Base-by-base conservation (phyloP, 2,329 filamentous ascomycete genomes). In the Didymella segeticola region DNA sequence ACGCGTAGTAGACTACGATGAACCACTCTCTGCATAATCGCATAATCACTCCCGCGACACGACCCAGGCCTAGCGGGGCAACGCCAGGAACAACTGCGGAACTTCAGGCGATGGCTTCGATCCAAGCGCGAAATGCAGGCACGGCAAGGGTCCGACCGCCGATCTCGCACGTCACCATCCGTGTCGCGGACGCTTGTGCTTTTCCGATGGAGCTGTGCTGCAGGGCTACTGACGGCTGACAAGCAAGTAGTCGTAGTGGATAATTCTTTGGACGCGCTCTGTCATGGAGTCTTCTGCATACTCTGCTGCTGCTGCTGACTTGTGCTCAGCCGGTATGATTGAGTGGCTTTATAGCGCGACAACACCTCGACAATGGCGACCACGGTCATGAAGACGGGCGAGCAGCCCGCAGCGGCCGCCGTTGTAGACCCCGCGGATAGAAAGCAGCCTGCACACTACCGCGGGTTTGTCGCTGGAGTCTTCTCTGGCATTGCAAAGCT, bases 391-490 rank as follows among this genome's bases (percentile, higher is more conserved):
- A 73, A 68, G 55, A 61, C 61, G 22, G 56, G 58, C 55, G 61
- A 63, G 54, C 57, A 67, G 58, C 62, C 69, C 14, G 58, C 61
- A 25, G 57, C 61, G 12, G 60, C 70, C 26, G 66, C 62, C 31
- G 60, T 69, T 14, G 60, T 67, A 26, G 67, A 66, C 39, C 58
- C 64, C 11, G 54, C 67, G 7, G 70, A 70, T 43, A 68, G 64
- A 64, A 51, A 54, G 23, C 60, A 63, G 23, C 66, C 63, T 14
- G 83, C 80, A 63, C 88, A 90, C 72, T 98, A 97, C 80, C 93
- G 91, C 69, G 95, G 93, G n/a, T 99, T 98, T 72, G 91, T 97
- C 23, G 95, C 91, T 1, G 95, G 95, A n/a, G 86, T 97, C 6
- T 97, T 97, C 72, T 96, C 91, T 30, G 95, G 95, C 20, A 89